Evolutionary conservation across 176 grass and related monocot species (phyloP).

Genomic region (Musa beccarii): DNA sequence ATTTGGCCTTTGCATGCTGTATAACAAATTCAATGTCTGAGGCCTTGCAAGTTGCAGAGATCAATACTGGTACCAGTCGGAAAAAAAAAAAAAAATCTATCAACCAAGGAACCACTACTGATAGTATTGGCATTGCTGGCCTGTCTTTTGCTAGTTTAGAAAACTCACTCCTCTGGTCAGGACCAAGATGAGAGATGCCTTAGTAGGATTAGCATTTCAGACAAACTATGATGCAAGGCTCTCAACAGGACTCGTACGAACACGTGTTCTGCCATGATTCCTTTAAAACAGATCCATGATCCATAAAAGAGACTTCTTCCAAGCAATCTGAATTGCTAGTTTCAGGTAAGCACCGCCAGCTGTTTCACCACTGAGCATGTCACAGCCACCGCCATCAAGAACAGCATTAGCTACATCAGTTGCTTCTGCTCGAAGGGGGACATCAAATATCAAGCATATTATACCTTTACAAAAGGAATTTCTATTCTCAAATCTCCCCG

Average conservation of each 20-base stretch:
- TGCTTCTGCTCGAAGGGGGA: slow-evolving; percentile 68
- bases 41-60: slow-evolving; percentile 42
- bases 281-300: slow-evolving; percentile 52
- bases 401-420: slow-evolving; percentile 87
- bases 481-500: slow-evolving; percentile 83
- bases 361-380: slow-evolving; percentile 86
- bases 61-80: slow-evolving; percentile 57
- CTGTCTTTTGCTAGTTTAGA: slow-evolving; percentile 73
- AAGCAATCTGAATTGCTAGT: slow-evolving; percentile 61
- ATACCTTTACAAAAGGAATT: slow-evolving; percentile 90
- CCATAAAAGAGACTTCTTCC: slow-evolving; percentile 50
- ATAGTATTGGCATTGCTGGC: slow-evolving; percentile 56
- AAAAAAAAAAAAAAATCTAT: slow-evolving; percentile 57
- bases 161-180: slow-evolving; percentile 73
- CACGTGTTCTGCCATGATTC: slow-evolving; percentile 31
- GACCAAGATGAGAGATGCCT: slow-evolving; percentile 68
- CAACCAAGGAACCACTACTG: slow-evolving; percentile 43
- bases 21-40: slow-evolving; percentile 50
- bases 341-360: slow-evolving; percentile 72
- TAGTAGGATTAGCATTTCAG: slow-evolving; percentile 41
- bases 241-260: slow-evolving; percentile 69
- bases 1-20: slow-evolving; percentile 49
- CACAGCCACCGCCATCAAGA: slow-evolving; percentile 73
- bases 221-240: slow-evolving; percentile 79
- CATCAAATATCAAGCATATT: slow-evolving; percentile 86